Evolutionary conservation across 2,329 filamentous ascomycete genomes (phyloP).

Genomic region (Colletotrichum spinosum): DNA sequence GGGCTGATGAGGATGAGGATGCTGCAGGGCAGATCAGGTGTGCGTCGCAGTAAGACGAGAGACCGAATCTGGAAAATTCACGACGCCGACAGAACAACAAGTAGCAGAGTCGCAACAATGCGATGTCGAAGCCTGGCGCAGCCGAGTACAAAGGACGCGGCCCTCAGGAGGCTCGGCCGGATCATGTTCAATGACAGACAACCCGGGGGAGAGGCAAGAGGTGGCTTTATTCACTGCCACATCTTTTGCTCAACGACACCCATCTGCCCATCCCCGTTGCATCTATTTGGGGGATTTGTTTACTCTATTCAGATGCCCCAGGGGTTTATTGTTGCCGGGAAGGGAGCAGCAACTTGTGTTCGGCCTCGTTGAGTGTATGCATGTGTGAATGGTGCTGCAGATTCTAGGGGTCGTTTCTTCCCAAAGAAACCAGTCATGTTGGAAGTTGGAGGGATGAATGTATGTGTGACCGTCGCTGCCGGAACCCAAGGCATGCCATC

Average conservation of each 20-base stretch:
- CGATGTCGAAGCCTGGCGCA: constrained; percentile 30
- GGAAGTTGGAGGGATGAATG: background rate
- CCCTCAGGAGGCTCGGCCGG: constrained; percentile 20
- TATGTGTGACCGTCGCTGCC: no score
- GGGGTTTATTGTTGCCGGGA: no score
- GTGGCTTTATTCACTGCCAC: constrained; percentile 8
- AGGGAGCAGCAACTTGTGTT: no score
- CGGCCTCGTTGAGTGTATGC: no score
- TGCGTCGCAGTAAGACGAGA: background rate
- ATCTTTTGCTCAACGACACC: constrained; percentile 18
- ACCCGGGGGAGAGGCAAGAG: background rate
- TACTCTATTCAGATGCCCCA: no score
- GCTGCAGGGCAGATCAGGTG: constrained; percentile 1
- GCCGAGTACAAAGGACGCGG: constrained; percentile 10
- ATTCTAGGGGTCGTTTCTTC: background rate
- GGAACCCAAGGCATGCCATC: no score
- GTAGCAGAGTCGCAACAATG: constrained; percentile 23
- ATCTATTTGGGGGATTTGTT: constrained; percentile 7
- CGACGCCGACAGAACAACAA: no score
- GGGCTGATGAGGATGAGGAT: background rate
- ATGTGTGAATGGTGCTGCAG: no score
- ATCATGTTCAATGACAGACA: constrained; percentile 9
- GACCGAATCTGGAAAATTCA: background rate
- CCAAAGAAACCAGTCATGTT: background rate
- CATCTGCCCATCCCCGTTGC: background rate